Base-by-base conservation (phyloP, 2,329 filamentous ascomycete genomes). In the Talaromyces sp. region DNA sequence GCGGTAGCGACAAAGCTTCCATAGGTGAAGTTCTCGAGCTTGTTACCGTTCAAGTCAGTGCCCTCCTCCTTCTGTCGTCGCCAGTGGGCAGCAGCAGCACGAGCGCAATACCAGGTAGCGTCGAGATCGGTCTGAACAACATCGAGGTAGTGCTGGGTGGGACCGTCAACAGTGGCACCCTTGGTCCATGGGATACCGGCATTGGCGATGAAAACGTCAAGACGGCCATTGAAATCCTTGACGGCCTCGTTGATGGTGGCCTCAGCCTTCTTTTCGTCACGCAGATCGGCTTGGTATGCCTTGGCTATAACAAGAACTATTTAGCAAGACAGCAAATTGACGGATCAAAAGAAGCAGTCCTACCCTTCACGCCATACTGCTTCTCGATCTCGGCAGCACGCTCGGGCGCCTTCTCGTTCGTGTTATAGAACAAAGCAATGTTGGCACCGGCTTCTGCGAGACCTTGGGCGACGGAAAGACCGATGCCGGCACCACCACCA, bases 141-240 rank as follows among this genome's bases (percentile, higher is more conserved):
- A 65, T 86, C 83, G 57, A 82, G 82, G 77, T 90, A 90, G 69
- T 86, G 84, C 18, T 86, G 82, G 18, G 87, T 71, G 5, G 84
- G 78, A 25, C 86, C 88, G 65, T 90, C 86, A 39, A 91, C 80
- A 72, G 89, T 86, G 8, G 86, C 73, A 0, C 88, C 88, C 64
- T 90, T 81, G 1, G 83, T 87, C 89, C 89, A 93, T 0, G 87
- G 83, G 60, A 92, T 87, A 58, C 90, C 90, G 14, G 88, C 87
- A 72, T 95, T 93, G 68, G 90, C 90, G 50, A 93, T 85, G 69
- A 93, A 92, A 67, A 92, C 81, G 69, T 93, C 90, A 8, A 93
- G 83, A 5, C 89, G 85, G 64, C 87, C 87, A 71, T 89, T 87
- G 77, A 93, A 89, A 16, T 93, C 89, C 64, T 79, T 73, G 60